Base-by-base conservation (phyloP, 192 early-diverging fungal species). In the Mortierella claussenii region DNA sequence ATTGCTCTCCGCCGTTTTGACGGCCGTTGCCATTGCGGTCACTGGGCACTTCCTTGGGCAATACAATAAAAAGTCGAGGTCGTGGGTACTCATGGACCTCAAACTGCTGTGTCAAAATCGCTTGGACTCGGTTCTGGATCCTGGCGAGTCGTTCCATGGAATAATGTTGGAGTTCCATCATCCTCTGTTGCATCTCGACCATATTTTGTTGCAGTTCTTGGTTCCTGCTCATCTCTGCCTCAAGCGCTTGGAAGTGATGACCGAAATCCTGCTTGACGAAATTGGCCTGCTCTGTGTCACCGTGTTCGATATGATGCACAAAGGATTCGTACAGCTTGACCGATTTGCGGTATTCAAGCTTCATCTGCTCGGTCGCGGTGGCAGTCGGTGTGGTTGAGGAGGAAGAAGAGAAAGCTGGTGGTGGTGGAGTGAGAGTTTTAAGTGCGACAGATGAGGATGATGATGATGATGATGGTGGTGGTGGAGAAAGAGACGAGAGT, bases 61-160 rank as follows among this genome's bases (percentile, higher is more conserved):
- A 24, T 2, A 62, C 34, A 30, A 62, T 51, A 24, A 62, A 65
- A 3, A 65, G 62, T 12, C 51, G 17, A 11, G 62, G 51, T n/a
- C 31, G 31, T 1, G 62, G 62, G 9, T 52, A 54, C 34, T 54
- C 62, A 23, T 65, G 42, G 17, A 65, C 10, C 12, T 54, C 62
- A 23, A 44, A 54, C 26, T 42, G 43, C 13, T 65, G 61, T 31
- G 43, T 21, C 1, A 65, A 34, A 42, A 65, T 65, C 17, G 49
- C 37, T 12, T 65, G 50, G 15, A 65, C 51, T 8, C 36, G 20
- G 28, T 4, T 44, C 18, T 54, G 51, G 30, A 65, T 52, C 9
- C 3, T 13, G 12, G 26, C 62, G 1, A 65, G 7, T 33, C 42
- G 50, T 13, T 52, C 50, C 4, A 52, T 20, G 9, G 62, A 10